These are phyloP conservation scores for Epichloe coenophiala DNA, from an alignment of 2,329 filamentous ascomycete species.

Conservation along the genomic window DNA sequence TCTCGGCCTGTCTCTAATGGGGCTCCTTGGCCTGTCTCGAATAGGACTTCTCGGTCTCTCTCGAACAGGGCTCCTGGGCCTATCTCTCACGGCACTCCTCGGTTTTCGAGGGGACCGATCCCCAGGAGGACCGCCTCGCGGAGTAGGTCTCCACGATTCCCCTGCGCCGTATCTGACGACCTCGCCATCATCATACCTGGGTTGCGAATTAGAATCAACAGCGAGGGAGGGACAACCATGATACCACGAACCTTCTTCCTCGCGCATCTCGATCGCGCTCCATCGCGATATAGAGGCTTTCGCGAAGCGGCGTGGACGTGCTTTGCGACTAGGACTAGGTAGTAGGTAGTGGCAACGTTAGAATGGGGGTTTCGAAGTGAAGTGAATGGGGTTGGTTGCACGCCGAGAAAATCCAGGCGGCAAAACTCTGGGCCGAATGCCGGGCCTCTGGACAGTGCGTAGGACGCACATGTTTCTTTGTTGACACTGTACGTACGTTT, in stretches of 20 bases:
- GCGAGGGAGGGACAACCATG: neutral
- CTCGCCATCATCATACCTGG: conserved; percentile 47
- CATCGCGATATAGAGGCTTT: conserved; percentile 11
- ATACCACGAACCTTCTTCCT: conserved; percentile 18
- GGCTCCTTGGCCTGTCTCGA: conserved; percentile 10
- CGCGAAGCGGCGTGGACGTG: neutral
- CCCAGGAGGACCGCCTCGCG: conserved; percentile 20
- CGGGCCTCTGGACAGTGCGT: neutral
- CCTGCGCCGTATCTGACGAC: conserved; percentile 48
- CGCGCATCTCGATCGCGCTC: conserved; percentile 24
- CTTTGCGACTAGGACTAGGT: neutral
- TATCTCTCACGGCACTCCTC: conserved; percentile 17
- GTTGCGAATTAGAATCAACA: conserved; percentile 5
- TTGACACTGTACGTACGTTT: neutral
- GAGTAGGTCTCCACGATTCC: conserved; percentile 47
- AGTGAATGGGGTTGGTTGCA: too few species aligned
- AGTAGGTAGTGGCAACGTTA: neutral
- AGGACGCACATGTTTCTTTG: neutral
- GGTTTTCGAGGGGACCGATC: conserved; percentile 31
- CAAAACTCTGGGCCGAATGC: neutral
- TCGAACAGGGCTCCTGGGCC: conserved; percentile 12
- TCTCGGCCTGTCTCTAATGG: conserved; percentile 13
- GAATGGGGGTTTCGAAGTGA: neutral
- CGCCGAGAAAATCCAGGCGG: neutral
- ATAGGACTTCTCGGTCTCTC: conserved; percentile 13